Percentiles rank a stretch among this genome's conserved stretches.
These are phyloP conservation scores for Tetrapisispora arboricola DNA, from an alignment of 805 yeast species.

Conservation along the genomic window DNA sequence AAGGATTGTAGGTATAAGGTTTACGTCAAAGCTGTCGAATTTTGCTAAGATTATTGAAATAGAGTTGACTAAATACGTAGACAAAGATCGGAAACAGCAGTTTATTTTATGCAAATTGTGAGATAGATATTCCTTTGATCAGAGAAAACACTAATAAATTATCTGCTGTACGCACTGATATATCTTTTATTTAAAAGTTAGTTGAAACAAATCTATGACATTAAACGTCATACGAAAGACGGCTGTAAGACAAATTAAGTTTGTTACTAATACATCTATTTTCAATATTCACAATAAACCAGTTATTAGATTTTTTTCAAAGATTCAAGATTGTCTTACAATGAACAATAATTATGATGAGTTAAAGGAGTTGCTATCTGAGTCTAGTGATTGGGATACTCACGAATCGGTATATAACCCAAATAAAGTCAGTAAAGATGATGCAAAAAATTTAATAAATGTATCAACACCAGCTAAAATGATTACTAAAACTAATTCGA, in stretches of 20 bases:
- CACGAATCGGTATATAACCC: not conserved
- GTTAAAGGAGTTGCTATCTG: constrained; percentile 15
- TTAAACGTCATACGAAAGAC: not conserved
- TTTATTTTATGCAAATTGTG: too few relatives aligned
- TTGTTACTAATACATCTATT: not conserved
- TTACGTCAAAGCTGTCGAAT: too few relatives aligned
- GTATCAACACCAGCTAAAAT: not conserved
- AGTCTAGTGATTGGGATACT: constrained; percentile 20
- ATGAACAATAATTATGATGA: constrained; percentile 7
- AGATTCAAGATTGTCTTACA: not conserved
- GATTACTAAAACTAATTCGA: not conserved
- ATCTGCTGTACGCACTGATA: too few relatives aligned
- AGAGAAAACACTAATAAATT: too few relatives aligned
- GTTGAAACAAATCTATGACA: not conserved
- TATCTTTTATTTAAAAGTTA: too few relatives aligned
- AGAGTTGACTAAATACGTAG: too few relatives aligned
- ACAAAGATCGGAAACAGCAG: too few relatives aligned
- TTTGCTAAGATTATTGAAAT: too few relatives aligned
- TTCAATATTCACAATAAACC: not conserved
- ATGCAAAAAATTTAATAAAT: not conserved
- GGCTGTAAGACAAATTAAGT: not conserved
- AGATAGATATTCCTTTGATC: too few relatives aligned
- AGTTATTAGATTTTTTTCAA: not conserved
- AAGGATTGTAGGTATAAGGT: too few relatives aligned
- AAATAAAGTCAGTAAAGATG: not conserved